Percentiles rank a stretch among this genome's conserved stretches.
Conservation (phyloP, 176 grass and related monocot species). For the Ananas comosus region DNA sequence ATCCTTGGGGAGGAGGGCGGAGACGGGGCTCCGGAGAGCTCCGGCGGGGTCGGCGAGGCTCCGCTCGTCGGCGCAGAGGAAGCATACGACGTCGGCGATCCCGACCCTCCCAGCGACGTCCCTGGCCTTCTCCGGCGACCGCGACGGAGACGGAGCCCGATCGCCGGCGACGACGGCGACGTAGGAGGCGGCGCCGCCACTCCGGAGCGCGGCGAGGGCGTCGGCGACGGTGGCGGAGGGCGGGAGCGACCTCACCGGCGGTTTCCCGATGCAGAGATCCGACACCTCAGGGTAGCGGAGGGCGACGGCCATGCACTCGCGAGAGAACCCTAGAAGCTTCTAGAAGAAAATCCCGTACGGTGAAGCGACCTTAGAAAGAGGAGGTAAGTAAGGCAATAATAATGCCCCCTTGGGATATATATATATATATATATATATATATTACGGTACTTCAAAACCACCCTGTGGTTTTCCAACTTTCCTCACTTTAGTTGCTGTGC, state of each 20-base stretch:
- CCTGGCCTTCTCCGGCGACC: slow-evolving; percentile 16
- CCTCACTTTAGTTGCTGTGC: too few species aligned
- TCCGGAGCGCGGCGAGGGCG: slow-evolving; percentile 42
- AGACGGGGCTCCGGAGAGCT: slow-evolving; percentile 33
- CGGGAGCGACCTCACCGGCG: slow-evolving; percentile 64
- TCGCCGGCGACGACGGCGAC: slow-evolving; percentile 30
- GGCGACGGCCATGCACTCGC: slow-evolving; percentile 79
- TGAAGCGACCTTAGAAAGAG: not conserved
- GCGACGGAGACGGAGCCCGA: slow-evolving; percentile 10
- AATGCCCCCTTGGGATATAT: not conserved
- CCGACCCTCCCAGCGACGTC: slow-evolving; percentile 31
- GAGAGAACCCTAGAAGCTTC: slow-evolving; percentile 11
- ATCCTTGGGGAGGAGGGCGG: slow-evolving; percentile 54
- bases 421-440: too few species aligned
- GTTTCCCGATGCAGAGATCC: slow-evolving; percentile 97
- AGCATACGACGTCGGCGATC: slow-evolving; percentile 62
- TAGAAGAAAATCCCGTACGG: not conserved
- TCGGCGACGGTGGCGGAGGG: slow-evolving; percentile 57
- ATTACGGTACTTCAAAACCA: too few species aligned
- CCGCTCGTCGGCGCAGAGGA: slow-evolving; percentile 40
- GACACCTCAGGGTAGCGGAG: slow-evolving; percentile 69
- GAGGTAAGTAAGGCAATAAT: not conserved
- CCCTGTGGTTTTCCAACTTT: too few species aligned
- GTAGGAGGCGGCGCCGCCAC: slow-evolving; percentile 30
- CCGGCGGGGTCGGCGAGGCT: slow-evolving; percentile 33